phyloP scores from a whole-genome alignment of 2,329 filamentous ascomycete genomes.

The Fusarium sp. region DNA sequence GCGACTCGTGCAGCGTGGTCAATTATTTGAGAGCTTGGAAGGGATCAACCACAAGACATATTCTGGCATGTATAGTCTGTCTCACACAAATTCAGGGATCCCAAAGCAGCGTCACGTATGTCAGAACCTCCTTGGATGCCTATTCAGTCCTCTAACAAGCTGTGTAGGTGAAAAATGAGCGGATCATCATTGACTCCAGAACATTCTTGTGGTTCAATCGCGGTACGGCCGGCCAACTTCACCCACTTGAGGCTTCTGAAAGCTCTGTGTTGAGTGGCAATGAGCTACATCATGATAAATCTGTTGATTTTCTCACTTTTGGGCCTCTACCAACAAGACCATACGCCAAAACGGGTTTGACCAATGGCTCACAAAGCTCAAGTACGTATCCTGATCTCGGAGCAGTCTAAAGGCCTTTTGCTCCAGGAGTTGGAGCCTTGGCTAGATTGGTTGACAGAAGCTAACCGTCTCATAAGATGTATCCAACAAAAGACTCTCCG shows the following conservation, averaged over 20 bases:
- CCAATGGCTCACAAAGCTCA: not conserved
- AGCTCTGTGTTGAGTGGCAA: not conserved
- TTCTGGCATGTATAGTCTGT: not conserved
- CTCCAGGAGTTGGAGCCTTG: rapidly evolving
- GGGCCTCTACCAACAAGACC: not conserved
- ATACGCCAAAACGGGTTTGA: not conserved
- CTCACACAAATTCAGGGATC: not conserved
- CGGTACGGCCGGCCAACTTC: not conserved
- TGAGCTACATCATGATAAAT: not conserved
- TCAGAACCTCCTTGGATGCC: rapidly evolving
- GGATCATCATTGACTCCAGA: not conserved
- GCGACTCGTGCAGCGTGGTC: not conserved
- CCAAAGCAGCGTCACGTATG: not conserved
- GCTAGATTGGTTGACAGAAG: rapidly evolving
- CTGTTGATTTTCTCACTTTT: rapidly evolving
- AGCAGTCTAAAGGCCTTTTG: rapidly evolving
- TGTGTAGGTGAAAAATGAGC: not conserved
- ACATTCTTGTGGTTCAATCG: not conserved
- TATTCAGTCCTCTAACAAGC: rapidly evolving
- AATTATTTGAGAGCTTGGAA: not conserved
- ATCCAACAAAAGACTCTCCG: not conserved
- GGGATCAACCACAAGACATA: conserved; percentile 2
- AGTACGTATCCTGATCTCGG: not conserved
- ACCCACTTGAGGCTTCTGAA: not conserved
- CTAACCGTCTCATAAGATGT: not conserved